Evolutionary conservation across 2,329 filamentous ascomycete species (phyloP), one percentile per base, ranked within the genome.

Genomic region (Botryotinia globosa): DNA sequence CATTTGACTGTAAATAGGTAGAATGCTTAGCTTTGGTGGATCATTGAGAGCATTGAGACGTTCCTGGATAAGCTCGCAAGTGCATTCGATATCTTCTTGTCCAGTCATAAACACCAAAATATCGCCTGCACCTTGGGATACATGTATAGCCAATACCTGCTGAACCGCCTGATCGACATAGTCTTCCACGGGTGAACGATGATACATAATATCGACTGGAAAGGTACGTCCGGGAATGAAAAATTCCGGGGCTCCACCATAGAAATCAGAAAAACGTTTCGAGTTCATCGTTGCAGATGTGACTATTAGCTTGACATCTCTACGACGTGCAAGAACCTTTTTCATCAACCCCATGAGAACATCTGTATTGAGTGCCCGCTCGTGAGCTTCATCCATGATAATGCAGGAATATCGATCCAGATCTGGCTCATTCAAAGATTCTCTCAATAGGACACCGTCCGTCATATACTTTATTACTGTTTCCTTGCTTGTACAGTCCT

Each of bases 1-100:
- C 96, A 99, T 98, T 82, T 99, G 96, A 86, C 94, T 98, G 88
- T 99, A 99, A 72, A 99, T 98, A 0, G 97, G 97, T 42, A 99
- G 83, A 71, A 99, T 97, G 80, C 93, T 95, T 73, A 99, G 88
- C 80, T 97, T 95, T 1, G 96, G 94, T 0, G 96, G 95, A 78
- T 99, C 94, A 75, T 98, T 98, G 45, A 99, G 87, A 44, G 95
- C 88, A 76, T 93, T 91, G 25, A 99, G 85, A 61, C 96, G 88
- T 80, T 98, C 95, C 71, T 93, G 93, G 4, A 98, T 88, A 32
- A 98, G 85, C 80, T 99, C 96, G 80, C 96, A 99, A 0, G 97
- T 99, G 59, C 92, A 92, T 82, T 99, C 96, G 74, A 99, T 99
- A 80, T 99, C 96, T 83, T 99, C 97, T 81, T 98, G 96, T 18